Evolutionary conservation across 1,284 basidiomycete genomes (phyloP).

Genomic region (Rhodotorula sp.): DNA sequence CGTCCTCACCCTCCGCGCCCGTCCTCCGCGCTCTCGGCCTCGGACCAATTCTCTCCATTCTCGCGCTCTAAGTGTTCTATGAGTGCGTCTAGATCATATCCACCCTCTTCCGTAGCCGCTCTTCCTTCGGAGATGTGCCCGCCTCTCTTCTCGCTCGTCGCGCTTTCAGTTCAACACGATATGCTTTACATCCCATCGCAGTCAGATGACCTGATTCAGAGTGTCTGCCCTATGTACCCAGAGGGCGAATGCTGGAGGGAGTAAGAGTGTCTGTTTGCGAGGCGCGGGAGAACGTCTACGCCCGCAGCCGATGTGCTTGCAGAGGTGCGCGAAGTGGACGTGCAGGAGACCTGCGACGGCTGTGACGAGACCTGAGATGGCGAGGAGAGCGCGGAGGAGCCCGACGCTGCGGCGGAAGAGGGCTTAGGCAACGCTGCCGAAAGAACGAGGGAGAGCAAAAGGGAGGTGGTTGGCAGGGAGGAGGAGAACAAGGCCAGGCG

Average conservation of each 20-base stretch:
- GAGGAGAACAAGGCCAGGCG: slow-evolving; percentile 1
- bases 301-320: not conserved
- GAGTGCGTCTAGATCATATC: no score
- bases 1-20: slow-evolving; percentile 10
- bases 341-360: not conserved
- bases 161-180: no score
- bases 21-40: slow-evolving; percentile 9
- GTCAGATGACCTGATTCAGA: no score
- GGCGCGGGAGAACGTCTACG: no score
- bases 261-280: no score
- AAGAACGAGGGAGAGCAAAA: no score
- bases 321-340: not conserved
- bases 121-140: no score
- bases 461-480: not conserved
- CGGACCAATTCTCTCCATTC: not conserved
- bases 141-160: no score
- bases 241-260: no score
- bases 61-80: not conserved
- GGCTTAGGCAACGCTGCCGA: not conserved
- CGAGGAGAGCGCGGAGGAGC: not conserved
- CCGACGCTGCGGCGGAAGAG: not conserved
- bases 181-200: no score
- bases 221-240: no score
- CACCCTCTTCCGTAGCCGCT: no score
- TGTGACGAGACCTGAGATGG: not conserved